Conservation (phyloP, 139 green algal species). For the Gonium pectorale region DNA sequence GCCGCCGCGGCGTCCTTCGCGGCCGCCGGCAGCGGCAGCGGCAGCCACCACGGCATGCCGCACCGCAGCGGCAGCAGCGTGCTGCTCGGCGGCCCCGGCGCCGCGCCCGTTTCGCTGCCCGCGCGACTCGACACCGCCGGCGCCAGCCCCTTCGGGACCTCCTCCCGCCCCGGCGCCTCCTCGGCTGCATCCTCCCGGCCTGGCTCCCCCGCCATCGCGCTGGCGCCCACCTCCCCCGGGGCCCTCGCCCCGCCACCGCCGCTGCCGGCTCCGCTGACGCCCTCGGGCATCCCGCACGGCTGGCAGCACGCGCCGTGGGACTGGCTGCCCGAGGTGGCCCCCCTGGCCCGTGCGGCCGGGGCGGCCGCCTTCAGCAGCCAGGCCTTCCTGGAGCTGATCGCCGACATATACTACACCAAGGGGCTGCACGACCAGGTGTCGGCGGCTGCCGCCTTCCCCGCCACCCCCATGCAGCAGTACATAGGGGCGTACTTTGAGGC, state of each 20-base stretch:
- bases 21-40: not conserved
- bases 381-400: conserved; percentile 30
- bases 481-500: conserved; percentile 41
- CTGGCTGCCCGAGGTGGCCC: conserved; percentile 19
- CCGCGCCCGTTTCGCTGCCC: not conserved
- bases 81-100: too few relatives aligned
- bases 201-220: not conserved
- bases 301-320: conserved; percentile 30
- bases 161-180: not conserved
- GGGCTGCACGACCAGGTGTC: conserved; percentile 23
- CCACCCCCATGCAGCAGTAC: conserved; percentile 25
- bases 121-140: not conserved
- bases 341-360: conserved; percentile 2
- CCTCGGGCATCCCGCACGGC: conserved; percentile 33
- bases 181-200: not conserved
- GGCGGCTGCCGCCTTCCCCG: conserved; percentile 12
- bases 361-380: conserved; percentile 25
- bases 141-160: not conserved
- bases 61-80: too few relatives aligned
- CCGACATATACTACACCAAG: conserved; percentile 36
- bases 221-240: too few relatives aligned
- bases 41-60: not conserved
- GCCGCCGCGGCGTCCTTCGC: not conserved
- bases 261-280: not conserved
- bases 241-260: not conserved